phyloP scores from a whole-genome alignment of 1,284 basidiomycete genomes.

The Tilletiaria anomala region DNA sequence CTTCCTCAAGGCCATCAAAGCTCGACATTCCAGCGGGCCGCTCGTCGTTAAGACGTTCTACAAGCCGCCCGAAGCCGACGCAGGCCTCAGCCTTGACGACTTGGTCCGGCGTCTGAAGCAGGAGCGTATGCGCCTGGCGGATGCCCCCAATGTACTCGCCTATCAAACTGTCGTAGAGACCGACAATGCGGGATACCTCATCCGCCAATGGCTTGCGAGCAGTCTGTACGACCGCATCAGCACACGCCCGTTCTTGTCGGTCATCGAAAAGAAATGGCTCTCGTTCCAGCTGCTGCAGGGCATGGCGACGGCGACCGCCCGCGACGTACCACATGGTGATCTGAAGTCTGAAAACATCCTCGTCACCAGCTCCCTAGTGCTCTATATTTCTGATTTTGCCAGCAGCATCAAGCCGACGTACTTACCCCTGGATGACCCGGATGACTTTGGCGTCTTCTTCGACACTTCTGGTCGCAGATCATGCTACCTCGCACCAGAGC shows the following conservation, averaged over 20 bases:
- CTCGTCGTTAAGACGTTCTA: constrained; percentile 68
- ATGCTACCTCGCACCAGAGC: constrained; percentile 90
- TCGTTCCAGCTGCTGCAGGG: constrained; percentile 81
- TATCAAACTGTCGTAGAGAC: constrained; percentile 88
- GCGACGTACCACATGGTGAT: constrained; percentile 77
- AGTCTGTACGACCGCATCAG: constrained; percentile 96
- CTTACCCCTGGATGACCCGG: constrained; percentile 87
- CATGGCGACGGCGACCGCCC: constrained; percentile 64
- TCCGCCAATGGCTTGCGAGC: constrained; percentile 85
- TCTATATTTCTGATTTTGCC: constrained; percentile 91
- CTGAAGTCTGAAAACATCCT: constrained; percentile 97
- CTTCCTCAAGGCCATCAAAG: constrained; percentile 82
- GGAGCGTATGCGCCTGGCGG: constrained; percentile 53
- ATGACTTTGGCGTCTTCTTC: constrained; percentile 95
- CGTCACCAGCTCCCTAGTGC: constrained; percentile 88
- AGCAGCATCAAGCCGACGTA: constrained; percentile 84
- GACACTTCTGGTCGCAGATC: constrained; percentile 84
- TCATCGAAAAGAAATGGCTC: constrained; percentile 96
- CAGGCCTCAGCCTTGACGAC: constrained; percentile 53
- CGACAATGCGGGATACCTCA: constrained; percentile 85
- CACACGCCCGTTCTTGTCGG: constrained; percentile 81
- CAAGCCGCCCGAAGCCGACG: constrained; percentile 53
- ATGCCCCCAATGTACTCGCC: constrained; percentile 74
- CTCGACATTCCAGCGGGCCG: constrained; percentile 55
- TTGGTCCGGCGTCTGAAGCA: constrained; percentile 58